A percentile compares a stretch with the other conserved stretches of the same genome.
Evolutionary conservation across 345 rosid species (phyloP).

Genomic region (Carallia pectinifolia): DNA sequence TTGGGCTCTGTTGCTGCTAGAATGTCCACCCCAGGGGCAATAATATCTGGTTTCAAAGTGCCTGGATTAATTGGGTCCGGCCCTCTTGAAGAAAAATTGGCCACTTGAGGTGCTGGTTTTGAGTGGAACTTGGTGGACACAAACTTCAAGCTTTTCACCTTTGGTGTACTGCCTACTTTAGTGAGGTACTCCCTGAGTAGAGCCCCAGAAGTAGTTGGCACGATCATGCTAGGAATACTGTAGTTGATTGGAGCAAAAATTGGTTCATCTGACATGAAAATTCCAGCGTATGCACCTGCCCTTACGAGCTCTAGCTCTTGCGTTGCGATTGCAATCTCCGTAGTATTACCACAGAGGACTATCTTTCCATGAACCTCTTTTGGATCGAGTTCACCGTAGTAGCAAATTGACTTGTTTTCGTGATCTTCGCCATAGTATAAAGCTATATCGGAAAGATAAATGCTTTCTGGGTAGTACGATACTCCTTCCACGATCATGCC

Average conservation of each 20-base stretch:
- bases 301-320: constrained; percentile 30
- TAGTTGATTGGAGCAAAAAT: constrained; percentile 9
- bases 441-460: constrained; percentile 20
- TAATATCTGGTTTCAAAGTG: constrained; percentile 43
- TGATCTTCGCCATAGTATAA: constrained; percentile 30
- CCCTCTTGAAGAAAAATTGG: constrained; percentile 62
- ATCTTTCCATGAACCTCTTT: constrained; percentile 35
- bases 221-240: constrained; percentile 26
- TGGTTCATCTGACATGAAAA: constrained; percentile 22
- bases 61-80: constrained; percentile 44
- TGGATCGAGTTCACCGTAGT: constrained; percentile 18
- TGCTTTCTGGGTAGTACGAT: constrained; percentile 35
- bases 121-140: constrained; percentile 28
- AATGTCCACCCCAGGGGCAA: constrained; percentile 43
- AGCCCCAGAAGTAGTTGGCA: constrained; percentile 16
- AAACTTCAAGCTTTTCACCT: constrained; percentile 33
- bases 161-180: constrained; percentile 1
- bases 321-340: neutral
- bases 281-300: constrained; percentile 39
- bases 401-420: constrained; percentile 25
- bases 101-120: constrained; percentile 55
- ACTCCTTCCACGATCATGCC: constrained; percentile 24
- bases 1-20: neutral
- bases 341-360: constrained; percentile 32
- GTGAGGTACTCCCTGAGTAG: constrained; percentile 13